These are phyloP conservation scores for Colletotrichum sojae DNA, from an alignment of 2,329 filamentous ascomycete species.

Conservation along the genomic window DNA sequence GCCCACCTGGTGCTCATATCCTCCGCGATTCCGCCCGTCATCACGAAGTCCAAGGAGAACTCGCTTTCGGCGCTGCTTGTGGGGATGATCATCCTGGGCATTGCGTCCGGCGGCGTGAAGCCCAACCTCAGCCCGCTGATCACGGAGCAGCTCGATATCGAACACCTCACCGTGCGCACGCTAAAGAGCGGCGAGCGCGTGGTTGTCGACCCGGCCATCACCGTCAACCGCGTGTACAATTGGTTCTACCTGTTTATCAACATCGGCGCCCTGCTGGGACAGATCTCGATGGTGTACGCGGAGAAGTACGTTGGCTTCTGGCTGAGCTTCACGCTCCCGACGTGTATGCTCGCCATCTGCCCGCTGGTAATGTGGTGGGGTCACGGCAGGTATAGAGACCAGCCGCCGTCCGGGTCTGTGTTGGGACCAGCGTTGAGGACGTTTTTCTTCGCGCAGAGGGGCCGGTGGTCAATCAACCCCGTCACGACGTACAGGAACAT, in stretches of 20 bases:
- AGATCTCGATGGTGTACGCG: constrained; percentile 78
- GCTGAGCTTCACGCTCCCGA: constrained; percentile 78
- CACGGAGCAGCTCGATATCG: constrained; percentile 74
- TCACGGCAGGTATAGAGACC: constrained; percentile 70
- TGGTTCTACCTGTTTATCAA: constrained; percentile 84
- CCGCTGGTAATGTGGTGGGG: constrained; percentile 74
- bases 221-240: constrained; percentile 74
- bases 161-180: constrained; percentile 67
- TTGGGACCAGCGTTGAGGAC: constrained; percentile 75
- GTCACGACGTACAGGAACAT: constrained; percentile 71
- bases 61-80: constrained; percentile 75
- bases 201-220: constrained; percentile 75
- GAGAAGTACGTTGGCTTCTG: constrained; percentile 84
- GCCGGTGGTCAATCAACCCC: constrained; percentile 78
- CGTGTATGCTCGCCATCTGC: constrained; percentile 73
- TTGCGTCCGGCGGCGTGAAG: constrained; percentile 84
- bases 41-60: constrained; percentile 64
- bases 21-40: constrained; percentile 74
- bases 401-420: constrained; percentile 76
- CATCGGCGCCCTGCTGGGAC: constrained; percentile 74
- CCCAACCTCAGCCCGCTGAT: constrained; percentile 78
- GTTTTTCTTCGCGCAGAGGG: constrained; percentile 74
- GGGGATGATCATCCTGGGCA: constrained; percentile 64
- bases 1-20: constrained; percentile 78
- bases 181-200: constrained; percentile 71